Evolutionary conservation across 805 yeast genomes (phyloP).

Genomic region (Suhomyces xylopsoci): DNA sequence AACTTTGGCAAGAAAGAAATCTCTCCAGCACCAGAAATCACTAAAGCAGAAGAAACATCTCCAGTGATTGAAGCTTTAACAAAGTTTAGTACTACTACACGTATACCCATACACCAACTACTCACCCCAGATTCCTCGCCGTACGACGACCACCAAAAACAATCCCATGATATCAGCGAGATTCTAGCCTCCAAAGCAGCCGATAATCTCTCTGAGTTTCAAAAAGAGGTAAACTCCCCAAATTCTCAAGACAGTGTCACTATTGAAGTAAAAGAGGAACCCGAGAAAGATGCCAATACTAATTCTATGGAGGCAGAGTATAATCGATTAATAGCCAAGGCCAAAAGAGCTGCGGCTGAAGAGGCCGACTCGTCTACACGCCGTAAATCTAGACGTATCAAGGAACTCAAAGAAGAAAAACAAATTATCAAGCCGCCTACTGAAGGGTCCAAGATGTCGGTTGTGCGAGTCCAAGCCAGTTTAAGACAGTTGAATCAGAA

Average conservation of each 20-base stretch:
- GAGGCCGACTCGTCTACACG: conserved; percentile 3
- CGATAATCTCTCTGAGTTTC: not conserved
- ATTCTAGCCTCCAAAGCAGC: conserved; percentile 3
- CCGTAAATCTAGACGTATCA: conserved; percentile 10
- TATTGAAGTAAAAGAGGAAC: not conserved
- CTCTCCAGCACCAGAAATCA: not conserved
- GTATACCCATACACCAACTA: conserved; percentile 21
- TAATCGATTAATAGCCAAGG: conserved; percentile 14
- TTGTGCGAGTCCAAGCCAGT: conserved; percentile 18
- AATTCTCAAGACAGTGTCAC: not conserved
- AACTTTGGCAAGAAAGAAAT: conserved; percentile 10
- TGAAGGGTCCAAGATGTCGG: conserved; percentile 17
- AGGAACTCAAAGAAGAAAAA: conserved; percentile 13
- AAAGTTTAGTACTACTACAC: not conserved
- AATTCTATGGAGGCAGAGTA: conserved; percentile 16
- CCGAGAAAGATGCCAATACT: not conserved
- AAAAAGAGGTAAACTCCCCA: not conserved
- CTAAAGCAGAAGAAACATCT: not conserved
- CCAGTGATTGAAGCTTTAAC: not conserved
- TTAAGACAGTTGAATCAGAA: conserved; percentile 25
- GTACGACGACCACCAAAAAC: conserved; percentile 9
- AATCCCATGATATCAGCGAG: not conserved
- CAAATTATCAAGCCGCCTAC: conserved; percentile 2
- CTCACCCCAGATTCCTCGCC: conserved; percentile 42
- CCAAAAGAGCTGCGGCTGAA: conserved; percentile 14